Base-by-base conservation (phyloP, 2,329 filamentous ascomycete species). In the Xylaria sp. region DNA sequence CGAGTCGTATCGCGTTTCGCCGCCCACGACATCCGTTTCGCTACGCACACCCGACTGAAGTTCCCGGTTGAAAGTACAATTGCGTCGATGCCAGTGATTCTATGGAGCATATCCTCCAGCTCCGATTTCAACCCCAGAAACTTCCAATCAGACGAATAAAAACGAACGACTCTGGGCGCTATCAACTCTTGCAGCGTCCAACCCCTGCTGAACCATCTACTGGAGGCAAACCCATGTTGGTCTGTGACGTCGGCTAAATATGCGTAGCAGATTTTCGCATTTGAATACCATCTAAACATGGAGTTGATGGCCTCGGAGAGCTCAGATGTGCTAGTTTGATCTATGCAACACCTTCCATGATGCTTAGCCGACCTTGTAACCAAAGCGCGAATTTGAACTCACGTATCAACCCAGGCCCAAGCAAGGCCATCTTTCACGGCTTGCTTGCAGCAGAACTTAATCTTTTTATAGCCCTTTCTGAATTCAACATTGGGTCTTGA, bases 21-120 rank as follows among this genome's bases (percentile, higher is more conserved):
- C 25, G 70, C 70, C 70, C 70, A 72, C n/a, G 57, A 60, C 68
- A 72, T 70, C 23, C 63, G 53, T 30, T 48, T 50, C 4, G 65
- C 65, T 9, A 67, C 65, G 20, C 43, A 53, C 4, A 60, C 55
- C 8, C 48, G 58, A 23, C 32, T 43, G 15, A 62, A 62, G 15
- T 39, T 25, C 3, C 64, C 64, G 0, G 58, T 48, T 1, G 52
- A 30, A 20, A 66, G 52, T 4, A 66, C 58, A 12, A 23, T 25
- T 13, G 23, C 9, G 3, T 66, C 66, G 12, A 69, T 60, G n/a
- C 46, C 55, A 3, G 66, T 69, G 15, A 66, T 63, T 6, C 4
- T 8, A 3, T 59, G 41, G 15, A 69, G 46, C 1, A 15, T 9
- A 30, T 45, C n/a, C 10, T n/a, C 4, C 3, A 68, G 48, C 13